phyloP scores from a whole-genome alignment of 1,139 yeast species.

The Yamadazyma mexicana region DNA sequence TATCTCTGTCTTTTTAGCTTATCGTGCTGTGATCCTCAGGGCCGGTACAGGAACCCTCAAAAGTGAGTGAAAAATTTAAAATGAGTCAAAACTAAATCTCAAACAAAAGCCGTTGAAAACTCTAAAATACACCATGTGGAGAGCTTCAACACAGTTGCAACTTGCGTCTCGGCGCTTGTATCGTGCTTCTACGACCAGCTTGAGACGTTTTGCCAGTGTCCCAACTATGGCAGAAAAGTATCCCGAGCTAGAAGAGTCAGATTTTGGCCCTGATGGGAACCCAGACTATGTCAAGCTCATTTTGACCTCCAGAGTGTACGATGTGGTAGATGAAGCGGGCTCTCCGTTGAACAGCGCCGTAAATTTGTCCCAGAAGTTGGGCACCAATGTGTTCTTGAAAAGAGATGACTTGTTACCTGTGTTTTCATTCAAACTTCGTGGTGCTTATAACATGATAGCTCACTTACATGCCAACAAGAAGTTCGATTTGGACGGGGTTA shows the following conservation, averaged over 20 bases:
- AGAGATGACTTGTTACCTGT: conserved; percentile 95
- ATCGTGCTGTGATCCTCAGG: no score
- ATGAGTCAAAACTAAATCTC: conserved; percentile 1
- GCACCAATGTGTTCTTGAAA: conserved; percentile 73
- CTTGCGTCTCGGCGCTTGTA: no score
- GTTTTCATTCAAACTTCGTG: conserved; percentile 92
- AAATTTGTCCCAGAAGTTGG: conserved; percentile 69
- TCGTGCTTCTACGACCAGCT: background rate
- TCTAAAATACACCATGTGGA: background rate
- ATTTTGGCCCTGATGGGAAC: conserved; percentile 56
- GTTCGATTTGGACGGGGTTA: conserved; percentile 79
- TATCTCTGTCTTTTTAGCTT: no score
- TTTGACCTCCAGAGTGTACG: conserved; percentile 89
- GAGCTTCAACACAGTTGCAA: background rate
- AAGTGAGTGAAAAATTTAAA: background rate
- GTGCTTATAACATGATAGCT: conserved; percentile 97
- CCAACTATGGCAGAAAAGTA: conserved; percentile 21
- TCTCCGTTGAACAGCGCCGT: conserved; percentile 81
- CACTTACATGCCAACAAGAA: conserved; percentile 61
- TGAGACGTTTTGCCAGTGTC: background rate
- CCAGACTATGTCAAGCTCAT: conserved; percentile 95
- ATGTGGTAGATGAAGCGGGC: conserved; percentile 76
- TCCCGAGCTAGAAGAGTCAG: conserved; percentile 53
- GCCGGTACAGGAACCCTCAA: background rate
- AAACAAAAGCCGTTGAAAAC: background rate